Evolutionary conservation across 345 rosid species (phyloP).

Genomic region (Hypericum androsaemum): DNA sequence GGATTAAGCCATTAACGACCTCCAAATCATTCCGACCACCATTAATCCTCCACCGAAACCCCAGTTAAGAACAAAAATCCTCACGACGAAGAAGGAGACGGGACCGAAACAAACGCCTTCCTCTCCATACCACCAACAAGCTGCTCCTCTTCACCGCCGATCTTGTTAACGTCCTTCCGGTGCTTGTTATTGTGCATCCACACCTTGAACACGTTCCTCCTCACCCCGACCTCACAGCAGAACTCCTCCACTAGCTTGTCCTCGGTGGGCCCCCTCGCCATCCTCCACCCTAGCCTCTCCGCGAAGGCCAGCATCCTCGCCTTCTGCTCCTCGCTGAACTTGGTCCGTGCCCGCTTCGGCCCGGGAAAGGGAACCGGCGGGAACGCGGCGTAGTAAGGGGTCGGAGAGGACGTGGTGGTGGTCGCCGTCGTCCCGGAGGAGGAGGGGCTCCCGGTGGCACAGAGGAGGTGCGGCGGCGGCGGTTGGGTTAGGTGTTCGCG

Average conservation of each 20-base stretch:
- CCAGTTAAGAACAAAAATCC: too few species aligned
- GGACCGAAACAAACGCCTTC: not conserved
- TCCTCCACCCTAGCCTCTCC: conserved; percentile 63
- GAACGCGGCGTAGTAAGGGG: not conserved
- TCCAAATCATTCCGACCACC: too few species aligned
- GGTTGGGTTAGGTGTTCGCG: conserved; percentile 15
- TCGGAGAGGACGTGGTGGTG: not conserved
- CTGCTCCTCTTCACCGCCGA: conserved; percentile 1
- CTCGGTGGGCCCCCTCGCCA: conserved; percentile 32
- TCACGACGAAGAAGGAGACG: too few species aligned
- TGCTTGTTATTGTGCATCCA: conserved; percentile 85
- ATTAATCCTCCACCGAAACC: too few species aligned
- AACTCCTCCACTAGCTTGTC: conserved; percentile 39
- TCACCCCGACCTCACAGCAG: conserved; percentile 51
- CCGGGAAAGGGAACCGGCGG: conserved; percentile 18
- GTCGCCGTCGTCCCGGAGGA: conserved; percentile 9
- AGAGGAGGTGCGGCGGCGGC: conserved; percentile 11
- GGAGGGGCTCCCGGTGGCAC: too few species aligned
- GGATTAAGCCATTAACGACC: too few species aligned
- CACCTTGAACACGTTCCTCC: conserved; percentile 58
- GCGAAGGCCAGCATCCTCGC: conserved; percentile 59
- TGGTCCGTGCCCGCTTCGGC: conserved; percentile 56
- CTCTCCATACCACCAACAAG: conserved; percentile 13
- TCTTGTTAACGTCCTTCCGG: conserved; percentile 21
- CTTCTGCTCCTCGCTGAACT: conserved; percentile 59